Conservation (phyloP, 495 filamentous ascomycete genomes). For the Neurospora sp. region DNA sequence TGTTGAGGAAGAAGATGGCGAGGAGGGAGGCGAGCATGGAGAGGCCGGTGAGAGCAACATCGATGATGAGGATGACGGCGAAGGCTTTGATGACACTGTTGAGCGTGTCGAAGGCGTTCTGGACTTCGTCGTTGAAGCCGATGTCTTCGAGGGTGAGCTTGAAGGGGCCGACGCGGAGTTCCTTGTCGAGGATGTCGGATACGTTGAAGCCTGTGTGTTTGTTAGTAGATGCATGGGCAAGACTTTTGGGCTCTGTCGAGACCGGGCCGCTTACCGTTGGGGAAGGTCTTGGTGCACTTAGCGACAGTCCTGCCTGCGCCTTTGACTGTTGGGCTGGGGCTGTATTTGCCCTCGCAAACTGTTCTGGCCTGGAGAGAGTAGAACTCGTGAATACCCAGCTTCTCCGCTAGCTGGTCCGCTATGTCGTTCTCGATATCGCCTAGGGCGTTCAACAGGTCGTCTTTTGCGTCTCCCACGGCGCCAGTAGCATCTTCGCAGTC, state of each 20-base stretch:
- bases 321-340: constrained; percentile 39
- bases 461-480: constrained; percentile 21
- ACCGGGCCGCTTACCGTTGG: constrained; percentile 32
- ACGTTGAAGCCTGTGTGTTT: constrained; percentile 46
- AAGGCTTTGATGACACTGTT: constrained; percentile 39
- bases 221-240: background rate
- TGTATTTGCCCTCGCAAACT: constrained; percentile 55
- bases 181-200: constrained; percentile 39
- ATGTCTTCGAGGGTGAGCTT: constrained; percentile 45
- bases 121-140: constrained; percentile 52
- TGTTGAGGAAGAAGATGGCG: constrained; percentile 28
- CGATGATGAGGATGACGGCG: constrained; percentile 58
- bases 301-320: constrained; percentile 46
- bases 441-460: constrained; percentile 22
- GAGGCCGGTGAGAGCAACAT: constrained; percentile 44
- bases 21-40: constrained; percentile 41
- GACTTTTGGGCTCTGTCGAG: background rate
- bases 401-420: constrained; percentile 30
- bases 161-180: constrained; percentile 38
- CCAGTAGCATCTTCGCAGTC: constrained; percentile 18
- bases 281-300: constrained; percentile 49
- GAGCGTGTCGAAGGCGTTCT: constrained; percentile 47
- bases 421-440: constrained; percentile 14
- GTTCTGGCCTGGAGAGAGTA: constrained; percentile 64
- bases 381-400: constrained; percentile 56